These are phyloP conservation scores for Kwoniella newhampshirensis DNA, from an alignment of 768 basidiomycete species.

Conservation along the genomic window DNA sequence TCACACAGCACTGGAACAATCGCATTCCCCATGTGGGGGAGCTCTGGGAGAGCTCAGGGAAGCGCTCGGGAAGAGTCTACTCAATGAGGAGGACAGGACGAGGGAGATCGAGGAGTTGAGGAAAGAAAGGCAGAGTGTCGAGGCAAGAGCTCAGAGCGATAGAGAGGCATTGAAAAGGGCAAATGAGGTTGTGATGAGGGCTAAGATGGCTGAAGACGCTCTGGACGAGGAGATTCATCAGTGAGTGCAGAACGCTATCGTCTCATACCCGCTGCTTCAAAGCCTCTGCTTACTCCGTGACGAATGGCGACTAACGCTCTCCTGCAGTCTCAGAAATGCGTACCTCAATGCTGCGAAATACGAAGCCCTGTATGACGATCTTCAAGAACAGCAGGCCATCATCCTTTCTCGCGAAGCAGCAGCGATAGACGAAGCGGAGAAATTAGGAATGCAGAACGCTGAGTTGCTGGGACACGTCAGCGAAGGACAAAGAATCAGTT, in stretches of 20 bases:
- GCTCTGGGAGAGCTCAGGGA: neutral
- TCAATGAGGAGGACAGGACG: neutral
- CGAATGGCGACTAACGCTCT: constrained; percentile 1
- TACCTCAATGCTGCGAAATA: constrained; percentile 65
- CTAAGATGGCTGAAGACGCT: constrained; percentile 65
- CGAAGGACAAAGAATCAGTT: constrained; percentile 79
- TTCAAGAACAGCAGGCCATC: constrained; percentile 65
- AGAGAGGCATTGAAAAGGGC: constrained; percentile 34
- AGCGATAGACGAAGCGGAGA: constrained; percentile 73
- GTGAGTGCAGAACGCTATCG: constrained; percentile 56
- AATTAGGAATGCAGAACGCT: constrained; percentile 77
- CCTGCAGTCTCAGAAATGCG: constrained; percentile 58
- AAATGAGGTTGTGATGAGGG: constrained; percentile 30
- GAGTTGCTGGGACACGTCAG: constrained; percentile 82
- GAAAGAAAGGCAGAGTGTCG: constrained; percentile 15
- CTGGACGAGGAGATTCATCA: constrained; percentile 67
- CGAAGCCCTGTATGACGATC: constrained; percentile 67
- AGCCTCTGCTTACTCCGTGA: neutral
- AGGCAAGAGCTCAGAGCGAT: constrained; percentile 22
- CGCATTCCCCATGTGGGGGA: constrained; percentile 20
- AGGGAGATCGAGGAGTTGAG: constrained; percentile 11
- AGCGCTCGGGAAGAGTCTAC: neutral
- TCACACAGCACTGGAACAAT: constrained; percentile 8
- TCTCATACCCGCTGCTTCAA: neutral
- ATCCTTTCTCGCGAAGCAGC: constrained; percentile 70